Evolutionary conservation across 2,329 filamentous ascomycete species (phyloP).

Genomic region (Chalara sp.): DNA sequence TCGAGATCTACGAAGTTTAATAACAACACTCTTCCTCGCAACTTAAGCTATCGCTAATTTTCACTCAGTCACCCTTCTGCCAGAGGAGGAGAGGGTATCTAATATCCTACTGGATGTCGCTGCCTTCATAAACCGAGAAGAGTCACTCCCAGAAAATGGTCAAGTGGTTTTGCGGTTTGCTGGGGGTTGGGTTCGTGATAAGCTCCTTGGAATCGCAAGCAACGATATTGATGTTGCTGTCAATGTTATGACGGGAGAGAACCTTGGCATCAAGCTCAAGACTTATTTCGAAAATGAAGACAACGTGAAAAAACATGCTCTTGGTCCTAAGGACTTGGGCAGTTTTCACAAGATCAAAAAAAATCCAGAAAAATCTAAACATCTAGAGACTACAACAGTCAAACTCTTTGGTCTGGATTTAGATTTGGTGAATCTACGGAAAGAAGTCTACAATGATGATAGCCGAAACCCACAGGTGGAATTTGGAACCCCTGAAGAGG

Average conservation of each 20-base stretch:
- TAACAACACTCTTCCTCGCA: too few species aligned
- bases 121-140: constrained; percentile 51
- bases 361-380: constrained; percentile 95
- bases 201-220: constrained; percentile 63
- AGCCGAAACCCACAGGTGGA: constrained; percentile 89
- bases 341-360: constrained; percentile 81
- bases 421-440: constrained; percentile 89
- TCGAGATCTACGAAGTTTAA: too few species aligned
- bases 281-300: constrained; percentile 58
- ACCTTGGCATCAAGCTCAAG: constrained; percentile 64
- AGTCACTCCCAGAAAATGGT: constrained; percentile 40
- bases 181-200: constrained; percentile 84
- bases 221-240: constrained; percentile 83
- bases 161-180: constrained; percentile 64
- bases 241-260: constrained; percentile 75
- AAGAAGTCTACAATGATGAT: constrained; percentile 84
- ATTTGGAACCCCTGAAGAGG: constrained; percentile 86
- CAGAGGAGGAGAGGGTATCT: constrained; percentile 65
- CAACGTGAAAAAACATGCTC: constrained; percentile 54
- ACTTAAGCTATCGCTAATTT: too few species aligned
- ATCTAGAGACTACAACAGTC: constrained; percentile 86
- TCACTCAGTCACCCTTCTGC: constrained; percentile 50
- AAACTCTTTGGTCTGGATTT: constrained; percentile 81
- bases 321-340: constrained; percentile 54
- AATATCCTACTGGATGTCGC: constrained; percentile 79